Percentiles rank a stretch among this genome's conserved stretches.
Evolutionary conservation across 2,329 filamentous ascomycete genomes (phyloP).

Genomic region (Pleurostoma richardsiae): DNA sequence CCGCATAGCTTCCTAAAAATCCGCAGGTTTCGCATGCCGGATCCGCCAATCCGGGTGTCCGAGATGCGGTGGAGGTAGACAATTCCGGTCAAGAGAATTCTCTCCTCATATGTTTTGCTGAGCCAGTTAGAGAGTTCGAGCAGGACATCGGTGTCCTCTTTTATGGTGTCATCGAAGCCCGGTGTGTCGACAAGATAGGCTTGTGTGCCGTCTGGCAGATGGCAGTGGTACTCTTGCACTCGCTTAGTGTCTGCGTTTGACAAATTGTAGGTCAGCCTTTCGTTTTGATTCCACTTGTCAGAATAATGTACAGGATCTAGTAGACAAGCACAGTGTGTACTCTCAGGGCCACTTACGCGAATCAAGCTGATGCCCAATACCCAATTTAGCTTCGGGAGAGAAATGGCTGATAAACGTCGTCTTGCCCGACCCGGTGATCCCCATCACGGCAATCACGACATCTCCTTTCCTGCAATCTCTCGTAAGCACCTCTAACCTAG

Average conservation of each 20-base stretch:
- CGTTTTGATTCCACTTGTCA: too few species aligned
- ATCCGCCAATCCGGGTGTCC: neutral
- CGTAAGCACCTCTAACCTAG: too few species aligned
- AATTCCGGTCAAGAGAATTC: neutral
- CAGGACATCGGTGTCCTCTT: too few species aligned
- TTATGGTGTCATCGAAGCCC: too few species aligned
- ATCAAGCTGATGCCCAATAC: neutral
- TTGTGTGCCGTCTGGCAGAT: too few species aligned
- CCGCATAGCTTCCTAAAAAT: slow-evolving; percentile 2
- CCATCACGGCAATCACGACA: neutral
- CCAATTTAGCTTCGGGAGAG: neutral
- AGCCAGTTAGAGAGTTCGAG: too few species aligned
- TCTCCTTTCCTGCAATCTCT: too few species aligned
- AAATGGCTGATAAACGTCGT: neutral
- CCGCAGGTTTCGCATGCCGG: slow-evolving; percentile 1
- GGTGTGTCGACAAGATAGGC: too few species aligned
- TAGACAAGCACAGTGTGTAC: neutral
- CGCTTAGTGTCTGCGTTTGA: neutral
- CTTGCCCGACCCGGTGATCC: neutral
- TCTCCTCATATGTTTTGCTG: too few species aligned
- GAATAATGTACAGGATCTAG: neutral
- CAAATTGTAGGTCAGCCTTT: too few species aligned
- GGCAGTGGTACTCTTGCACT: neutral
- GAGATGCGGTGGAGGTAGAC: neutral
- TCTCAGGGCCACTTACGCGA: neutral